Evolutionary conservation across 768 basidiomycete genomes (phyloP), one percentile per base, ranked within the genome.

Genomic region (Termitomyces sp.): DNA sequence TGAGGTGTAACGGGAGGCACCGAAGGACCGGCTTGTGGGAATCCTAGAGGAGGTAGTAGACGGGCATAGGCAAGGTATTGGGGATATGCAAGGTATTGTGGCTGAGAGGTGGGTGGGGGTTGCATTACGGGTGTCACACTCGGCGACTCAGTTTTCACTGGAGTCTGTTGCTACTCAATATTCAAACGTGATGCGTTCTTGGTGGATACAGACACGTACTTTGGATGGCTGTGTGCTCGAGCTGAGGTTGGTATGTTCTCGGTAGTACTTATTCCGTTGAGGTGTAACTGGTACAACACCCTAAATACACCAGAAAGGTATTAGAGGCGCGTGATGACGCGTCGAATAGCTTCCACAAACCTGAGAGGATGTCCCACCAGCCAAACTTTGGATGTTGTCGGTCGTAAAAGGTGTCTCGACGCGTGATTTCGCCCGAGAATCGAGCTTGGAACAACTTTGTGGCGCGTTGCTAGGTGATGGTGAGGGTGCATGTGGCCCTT

Each of bases 211-310:
- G 41, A 60, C 32, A 32, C 61, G 56, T 68, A 74, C 75, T 66
- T 69, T 74, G 61, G 61, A 66, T 56, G 69, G 50, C 54, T 66
- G 63, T 1, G 54, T 61, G 56, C 64, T 61, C 44, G 70, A 64
- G 60, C 66, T 70, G 16, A 75, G 61, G 62, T 73, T 73, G 20
- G 80, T 77, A 56, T 82, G 80, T 38, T 81, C 80, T 69, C 85
- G 79, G 67, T 87, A 87, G 67, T 87, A 84, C 66, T 76, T 86
- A 68, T 69, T 78, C 62, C 79, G 81, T 64, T 81, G 80, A n/a
- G 86, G 85, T 4, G 86, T 87, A 23, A 83, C 69, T 20, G 83
- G 82, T 8, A 72, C 71, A 57, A 66, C 67, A 38, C 53, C 30
- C 66, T 68, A 36, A 16, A 32, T 47, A 36, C 7, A 44, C 23